These are phyloP conservation scores for Aaosphaeria arxii DNA, from an alignment of 2,329 filamentous ascomycete genomes.

Conservation along the genomic window DNA sequence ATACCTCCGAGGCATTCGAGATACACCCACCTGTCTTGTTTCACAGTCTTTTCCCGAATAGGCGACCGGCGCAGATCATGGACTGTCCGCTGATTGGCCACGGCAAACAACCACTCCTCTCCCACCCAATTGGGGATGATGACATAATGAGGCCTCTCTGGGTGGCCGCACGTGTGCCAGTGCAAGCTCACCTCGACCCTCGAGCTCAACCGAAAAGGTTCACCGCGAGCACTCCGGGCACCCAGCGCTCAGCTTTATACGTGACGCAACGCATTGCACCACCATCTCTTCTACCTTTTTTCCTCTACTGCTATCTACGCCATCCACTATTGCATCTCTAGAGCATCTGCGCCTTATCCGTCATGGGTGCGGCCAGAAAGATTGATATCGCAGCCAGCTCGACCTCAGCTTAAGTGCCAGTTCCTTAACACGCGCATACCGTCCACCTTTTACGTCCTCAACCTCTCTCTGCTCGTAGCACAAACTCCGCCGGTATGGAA, in stretches of 20 bases:
- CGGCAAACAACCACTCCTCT: too few relatives aligned
- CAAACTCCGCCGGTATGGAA: conserved; percentile 16
- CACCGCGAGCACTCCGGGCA: not conserved
- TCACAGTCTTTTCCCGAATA: too few relatives aligned
- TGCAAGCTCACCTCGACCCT: not conserved
- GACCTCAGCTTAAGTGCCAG: conserved; percentile 8
- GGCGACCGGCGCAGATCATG: too few relatives aligned
- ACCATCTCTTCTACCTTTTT: not conserved
- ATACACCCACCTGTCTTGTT: too few relatives aligned
- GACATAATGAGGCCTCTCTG: too few relatives aligned
- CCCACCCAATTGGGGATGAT: too few relatives aligned
- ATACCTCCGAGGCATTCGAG: too few relatives aligned
- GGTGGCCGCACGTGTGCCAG: too few relatives aligned
- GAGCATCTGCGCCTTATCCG: conserved; percentile 4
- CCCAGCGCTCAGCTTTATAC: not conserved
- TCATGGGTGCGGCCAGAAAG: conserved; percentile 28
- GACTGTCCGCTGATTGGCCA: too few relatives aligned
- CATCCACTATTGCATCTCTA: not conserved
- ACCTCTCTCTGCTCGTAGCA: conserved; percentile 26
- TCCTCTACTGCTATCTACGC: not conserved
- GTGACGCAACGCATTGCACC: not conserved
- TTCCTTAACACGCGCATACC: conserved; percentile 15
- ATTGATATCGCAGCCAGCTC: conserved; percentile 17
- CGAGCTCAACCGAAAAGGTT: not conserved
- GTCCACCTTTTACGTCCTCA: conserved; percentile 19